A percentile compares a stretch with the other conserved stretches of the same genome.
These are phyloP conservation scores for Saturnispora zaruensis DNA, from an alignment of 805 yeast species.

Conservation along the genomic window DNA sequence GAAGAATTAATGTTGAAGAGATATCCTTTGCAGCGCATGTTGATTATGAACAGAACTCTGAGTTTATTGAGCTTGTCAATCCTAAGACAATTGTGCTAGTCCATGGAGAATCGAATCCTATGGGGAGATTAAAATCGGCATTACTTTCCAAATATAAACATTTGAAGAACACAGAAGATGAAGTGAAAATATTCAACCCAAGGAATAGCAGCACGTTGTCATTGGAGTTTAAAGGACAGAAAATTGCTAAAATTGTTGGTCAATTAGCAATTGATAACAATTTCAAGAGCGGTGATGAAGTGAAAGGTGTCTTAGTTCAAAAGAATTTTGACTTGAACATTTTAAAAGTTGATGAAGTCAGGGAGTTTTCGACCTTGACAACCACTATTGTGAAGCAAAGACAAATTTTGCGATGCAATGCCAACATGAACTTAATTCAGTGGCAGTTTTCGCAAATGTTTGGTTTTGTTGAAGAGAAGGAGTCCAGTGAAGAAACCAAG, in stretches of 20 bases:
- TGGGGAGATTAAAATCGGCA: conserved; percentile 96
- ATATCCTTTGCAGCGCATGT: conserved; percentile 99
- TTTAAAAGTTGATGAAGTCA: conserved; percentile 75
- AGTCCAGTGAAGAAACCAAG: conserved; percentile 35
- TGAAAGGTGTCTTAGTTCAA: conserved; percentile 84
- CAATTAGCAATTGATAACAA: conserved; percentile 40
- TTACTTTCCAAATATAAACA: conserved; percentile 76
- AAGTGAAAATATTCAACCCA: conserved; percentile 87
- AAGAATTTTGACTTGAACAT: conserved; percentile 83
- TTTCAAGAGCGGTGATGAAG: conserved; percentile 30
- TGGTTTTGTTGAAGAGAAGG: conserved; percentile 63
- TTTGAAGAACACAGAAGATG: conserved; percentile 77
- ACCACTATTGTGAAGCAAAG: conserved; percentile 79
- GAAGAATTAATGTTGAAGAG: conserved; percentile 83
- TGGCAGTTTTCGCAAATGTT: conserved; percentile 97
- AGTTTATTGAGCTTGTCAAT: conserved; percentile 79
- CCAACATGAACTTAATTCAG: conserved; percentile 67
- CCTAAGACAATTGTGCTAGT: conserved; percentile 84
- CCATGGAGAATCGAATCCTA: conserved; percentile 97
- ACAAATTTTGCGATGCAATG: conserved; percentile 69
- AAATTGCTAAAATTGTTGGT: conserved; percentile 67
- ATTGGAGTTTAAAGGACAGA: conserved; percentile 72
- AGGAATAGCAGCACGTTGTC: conserved; percentile 76
- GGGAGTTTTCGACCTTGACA: conserved; percentile 80
- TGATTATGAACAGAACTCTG: conserved; percentile 87